Percentiles rank a stretch among this genome's conserved stretches.
Conservation (phyloP, 441 rosid species). For the Brassica hybrid region DNA sequence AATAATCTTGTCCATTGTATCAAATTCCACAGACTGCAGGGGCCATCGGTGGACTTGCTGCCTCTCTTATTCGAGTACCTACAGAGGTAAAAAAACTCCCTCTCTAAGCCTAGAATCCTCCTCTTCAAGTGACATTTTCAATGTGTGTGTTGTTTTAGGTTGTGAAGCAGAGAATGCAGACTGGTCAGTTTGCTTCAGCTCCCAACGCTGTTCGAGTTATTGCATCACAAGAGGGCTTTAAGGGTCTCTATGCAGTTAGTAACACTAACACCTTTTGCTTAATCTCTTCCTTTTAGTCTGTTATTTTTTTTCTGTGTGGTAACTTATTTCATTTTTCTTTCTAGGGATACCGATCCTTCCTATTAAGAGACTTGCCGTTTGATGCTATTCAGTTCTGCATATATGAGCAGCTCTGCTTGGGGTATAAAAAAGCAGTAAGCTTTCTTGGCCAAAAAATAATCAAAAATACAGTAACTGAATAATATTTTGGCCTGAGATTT, state of each 20-base stretch:
- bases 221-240: conserved; percentile 77
- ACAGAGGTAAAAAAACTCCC: conserved; percentile 67
- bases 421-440: conserved; percentile 82
- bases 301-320: conserved; percentile 2
- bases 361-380: conserved; percentile 92
- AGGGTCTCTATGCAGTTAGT: conserved; percentile 89
- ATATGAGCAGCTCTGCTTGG: conserved; percentile 93
- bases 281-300: conserved; percentile 17
- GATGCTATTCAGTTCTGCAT: conserved; percentile 98
- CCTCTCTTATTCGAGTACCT: conserved; percentile 95
- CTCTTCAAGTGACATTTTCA: neutral
- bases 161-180: conserved; percentile 93
- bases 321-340: conserved; percentile 15
- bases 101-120: neutral
- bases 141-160: conserved; percentile 60
- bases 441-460: conserved; percentile 28
- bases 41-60: conserved; percentile 94
- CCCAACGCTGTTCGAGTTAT: conserved; percentile 77
- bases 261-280: conserved; percentile 2
- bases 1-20: conserved; percentile 10
- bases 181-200: conserved; percentile 86
- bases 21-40: conserved; percentile 80
- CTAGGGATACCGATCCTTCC: conserved; percentile 91
- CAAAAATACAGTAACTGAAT: neutral
- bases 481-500: neutral